Evolutionary conservation across 2,329 filamentous ascomycete species (phyloP).

Genomic region (Tolypocladium pustulatum): DNA sequence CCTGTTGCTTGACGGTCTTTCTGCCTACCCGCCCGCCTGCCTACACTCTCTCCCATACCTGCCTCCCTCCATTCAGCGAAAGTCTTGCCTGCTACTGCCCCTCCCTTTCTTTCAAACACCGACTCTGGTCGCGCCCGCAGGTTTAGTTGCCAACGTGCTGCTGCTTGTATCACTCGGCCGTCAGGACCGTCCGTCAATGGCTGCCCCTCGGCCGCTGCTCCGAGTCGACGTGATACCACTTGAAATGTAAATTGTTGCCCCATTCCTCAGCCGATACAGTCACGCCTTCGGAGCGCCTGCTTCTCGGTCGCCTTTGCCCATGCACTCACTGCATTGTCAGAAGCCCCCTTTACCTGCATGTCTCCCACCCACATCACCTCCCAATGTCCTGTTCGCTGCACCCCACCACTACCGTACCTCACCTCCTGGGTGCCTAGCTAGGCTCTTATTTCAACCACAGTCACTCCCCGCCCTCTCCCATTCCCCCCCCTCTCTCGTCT

Average conservation of each 20-base stretch:
- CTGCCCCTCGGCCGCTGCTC: not conserved
- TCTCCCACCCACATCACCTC: conserved; percentile 35
- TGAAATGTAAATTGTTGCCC: conserved; percentile 22
- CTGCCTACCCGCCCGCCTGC: not conserved
- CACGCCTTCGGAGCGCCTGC: conserved; percentile 11
- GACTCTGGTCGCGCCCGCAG: not conserved
- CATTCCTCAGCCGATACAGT: conserved; percentile 17
- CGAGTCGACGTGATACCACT: conserved; percentile 23
- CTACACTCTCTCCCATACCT: not conserved
- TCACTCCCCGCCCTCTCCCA: conserved; percentile 14
- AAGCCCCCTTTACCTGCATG: conserved; percentile 32
- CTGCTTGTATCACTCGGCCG: not conserved
- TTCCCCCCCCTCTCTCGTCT: conserved; percentile 4
- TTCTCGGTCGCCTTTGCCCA: conserved; percentile 20
- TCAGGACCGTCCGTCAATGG: not conserved
- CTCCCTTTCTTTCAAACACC: not conserved
- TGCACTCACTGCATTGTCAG: conserved; percentile 23
- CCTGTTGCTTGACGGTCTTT: not conserved
- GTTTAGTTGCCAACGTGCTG: not conserved
- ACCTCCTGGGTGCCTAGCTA: not conserved
- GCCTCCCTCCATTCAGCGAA: not conserved
- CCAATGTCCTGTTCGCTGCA: conserved; percentile 22
- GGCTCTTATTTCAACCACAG: conserved; percentile 18
- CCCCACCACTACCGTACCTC: conserved; percentile 21
- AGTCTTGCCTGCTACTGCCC: not conserved